Conservation (phyloP, 2,329 filamentous ascomycete genomes). For the Trichothecium roseum region DNA sequence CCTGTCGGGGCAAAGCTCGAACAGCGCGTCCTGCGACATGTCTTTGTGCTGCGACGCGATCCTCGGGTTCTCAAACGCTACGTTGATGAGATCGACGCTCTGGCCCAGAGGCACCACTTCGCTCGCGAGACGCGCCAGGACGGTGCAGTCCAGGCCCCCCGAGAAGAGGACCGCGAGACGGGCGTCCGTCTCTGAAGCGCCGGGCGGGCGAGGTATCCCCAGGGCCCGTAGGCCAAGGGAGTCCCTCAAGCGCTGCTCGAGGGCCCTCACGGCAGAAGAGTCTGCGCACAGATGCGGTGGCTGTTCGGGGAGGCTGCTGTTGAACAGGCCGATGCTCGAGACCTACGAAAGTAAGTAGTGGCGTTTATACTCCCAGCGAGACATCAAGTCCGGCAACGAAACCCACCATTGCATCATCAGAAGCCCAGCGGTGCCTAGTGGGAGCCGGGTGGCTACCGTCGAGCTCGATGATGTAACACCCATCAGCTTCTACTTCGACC, state of each 20-base stretch:
- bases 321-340: slow-evolving; percentile 43
- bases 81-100: slow-evolving; percentile 80
- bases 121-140: slow-evolving; percentile 72
- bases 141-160: slow-evolving; percentile 84
- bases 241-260: slow-evolving; percentile 44
- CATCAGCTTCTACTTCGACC: slow-evolving; percentile 76
- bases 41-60: slow-evolving; percentile 45
- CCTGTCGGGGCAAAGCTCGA: slow-evolving; percentile 82
- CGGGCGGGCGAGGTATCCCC: slow-evolving; percentile 51
- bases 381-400: background rate
- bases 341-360: slow-evolving; percentile 38
- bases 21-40: slow-evolving; percentile 33
- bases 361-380: slow-evolving; percentile 8
- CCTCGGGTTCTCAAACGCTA: slow-evolving; percentile 91
- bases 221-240: slow-evolving; percentile 57
- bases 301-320: slow-evolving; percentile 30
- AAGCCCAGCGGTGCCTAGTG: slow-evolving; percentile 18
- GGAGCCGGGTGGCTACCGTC: slow-evolving; percentile 9
- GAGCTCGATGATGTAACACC: slow-evolving; percentile 62
- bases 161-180: slow-evolving; percentile 80
- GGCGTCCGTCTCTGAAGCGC: slow-evolving; percentile 24
- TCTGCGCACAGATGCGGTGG: slow-evolving; percentile 8
- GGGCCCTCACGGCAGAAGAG: slow-evolving; percentile 39
- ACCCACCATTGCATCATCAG: slow-evolving; percentile 35
- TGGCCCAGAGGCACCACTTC: slow-evolving; percentile 61